Evolutionary conservation across 495 filamentous ascomycete species (phyloP).

Genomic region (Endocarpon pusillum): DNA sequence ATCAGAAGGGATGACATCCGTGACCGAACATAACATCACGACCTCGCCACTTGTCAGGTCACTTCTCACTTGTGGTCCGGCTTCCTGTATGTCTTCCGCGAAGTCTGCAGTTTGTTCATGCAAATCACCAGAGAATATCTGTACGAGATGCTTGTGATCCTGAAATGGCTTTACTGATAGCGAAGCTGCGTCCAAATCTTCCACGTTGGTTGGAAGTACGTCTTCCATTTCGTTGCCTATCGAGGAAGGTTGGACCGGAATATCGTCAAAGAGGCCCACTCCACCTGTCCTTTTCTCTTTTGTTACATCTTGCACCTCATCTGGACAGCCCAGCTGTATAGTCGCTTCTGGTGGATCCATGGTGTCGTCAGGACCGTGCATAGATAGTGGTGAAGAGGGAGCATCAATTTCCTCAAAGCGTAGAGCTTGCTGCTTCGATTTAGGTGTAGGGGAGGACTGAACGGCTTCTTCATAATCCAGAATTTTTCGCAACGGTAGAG

Average conservation of each 20-base stretch:
- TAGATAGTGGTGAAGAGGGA: constrained; percentile 26
- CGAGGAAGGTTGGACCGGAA: constrained; percentile 4
- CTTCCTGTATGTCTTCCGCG: no score
- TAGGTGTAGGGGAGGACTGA: constrained; percentile 68
- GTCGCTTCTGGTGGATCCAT: background rate
- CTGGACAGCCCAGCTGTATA: background rate
- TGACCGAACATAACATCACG: no score
- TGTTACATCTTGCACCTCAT: background rate
- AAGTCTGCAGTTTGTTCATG: no score
- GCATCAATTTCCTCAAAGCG: constrained; percentile 14
- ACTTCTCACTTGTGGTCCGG: no score
- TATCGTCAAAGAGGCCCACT: constrained; percentile 10
- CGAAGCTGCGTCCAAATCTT: no score
- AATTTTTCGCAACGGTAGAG: constrained; percentile 20
- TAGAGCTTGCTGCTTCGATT: constrained; percentile 24
- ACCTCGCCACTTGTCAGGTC: no score
- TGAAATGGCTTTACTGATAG: no score
- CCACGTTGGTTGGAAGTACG: background rate
- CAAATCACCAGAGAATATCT: no score
- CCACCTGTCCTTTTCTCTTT: background rate
- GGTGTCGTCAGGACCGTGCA: constrained; percentile 5
- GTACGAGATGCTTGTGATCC: no score
- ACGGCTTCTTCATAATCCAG: constrained; percentile 44
- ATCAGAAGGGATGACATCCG: no score
- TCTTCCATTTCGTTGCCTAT: background rate